Conservation (phyloP, 192 early-diverging fungal genomes). For the Coemansia sp. region DNA sequence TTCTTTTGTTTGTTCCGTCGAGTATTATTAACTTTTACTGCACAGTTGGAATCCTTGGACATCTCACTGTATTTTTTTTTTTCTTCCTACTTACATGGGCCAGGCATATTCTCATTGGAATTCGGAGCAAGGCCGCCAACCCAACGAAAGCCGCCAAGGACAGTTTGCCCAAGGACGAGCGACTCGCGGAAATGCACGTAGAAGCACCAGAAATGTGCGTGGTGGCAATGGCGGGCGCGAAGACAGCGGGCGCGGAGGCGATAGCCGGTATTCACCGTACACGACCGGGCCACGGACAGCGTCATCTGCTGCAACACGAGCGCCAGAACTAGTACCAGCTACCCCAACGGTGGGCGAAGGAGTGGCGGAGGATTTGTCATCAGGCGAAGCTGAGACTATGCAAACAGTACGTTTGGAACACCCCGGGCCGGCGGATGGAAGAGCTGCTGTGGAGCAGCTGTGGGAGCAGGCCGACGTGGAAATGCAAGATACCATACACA, state of each 20-base stretch:
- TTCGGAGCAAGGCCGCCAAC: neutral
- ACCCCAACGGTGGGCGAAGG: neutral
- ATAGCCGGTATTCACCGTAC: slow-evolving; percentile 27
- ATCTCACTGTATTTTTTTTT: neutral
- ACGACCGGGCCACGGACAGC: slow-evolving; percentile 9
- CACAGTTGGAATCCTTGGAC: neutral
- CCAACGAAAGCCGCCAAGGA: neutral
- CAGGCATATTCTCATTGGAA: slow-evolving; percentile 37
- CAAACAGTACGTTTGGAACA: neutral
- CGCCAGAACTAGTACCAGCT: neutral
- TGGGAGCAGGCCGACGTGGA: neutral
- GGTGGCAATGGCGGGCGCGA: slow-evolving; percentile 7
- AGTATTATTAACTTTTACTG: neutral
- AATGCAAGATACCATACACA: neutral
- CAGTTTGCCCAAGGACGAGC: neutral
- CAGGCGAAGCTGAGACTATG: neutral
- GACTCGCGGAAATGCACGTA: slow-evolving; percentile 4
- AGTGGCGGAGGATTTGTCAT: neutral
- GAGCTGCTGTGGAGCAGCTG: neutral
- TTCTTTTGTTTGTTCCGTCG: neutral
- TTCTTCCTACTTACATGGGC: slow-evolving; percentile 18
- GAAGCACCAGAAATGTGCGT: neutral
- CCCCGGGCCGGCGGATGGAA: neutral
- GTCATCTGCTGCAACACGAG: neutral
- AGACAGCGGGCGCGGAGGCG: slow-evolving; percentile 6